These are phyloP conservation scores for Cryptococcus sp. DNA, from an alignment of 1,284 basidiomycete species.

Conservation along the genomic window DNA sequence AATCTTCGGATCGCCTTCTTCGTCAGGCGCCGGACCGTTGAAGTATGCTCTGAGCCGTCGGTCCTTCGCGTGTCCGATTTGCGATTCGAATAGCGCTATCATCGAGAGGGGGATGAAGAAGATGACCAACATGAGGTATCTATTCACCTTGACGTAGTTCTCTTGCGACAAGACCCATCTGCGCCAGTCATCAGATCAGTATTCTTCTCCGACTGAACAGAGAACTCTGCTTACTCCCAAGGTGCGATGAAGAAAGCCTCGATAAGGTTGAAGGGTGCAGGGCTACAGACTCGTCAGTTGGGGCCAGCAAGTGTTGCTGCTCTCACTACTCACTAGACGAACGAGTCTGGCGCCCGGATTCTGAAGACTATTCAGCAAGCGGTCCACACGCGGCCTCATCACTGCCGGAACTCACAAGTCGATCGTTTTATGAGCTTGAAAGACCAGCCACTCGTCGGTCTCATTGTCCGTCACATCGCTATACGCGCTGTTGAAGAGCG, in stretches of 20 bases:
- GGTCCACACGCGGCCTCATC: neutral
- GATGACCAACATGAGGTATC: conserved; percentile 69
- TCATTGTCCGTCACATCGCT: conserved; percentile 64
- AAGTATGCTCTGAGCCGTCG: conserved; percentile 63
- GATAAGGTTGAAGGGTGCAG: conserved; percentile 72
- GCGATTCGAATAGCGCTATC: conserved; percentile 77
- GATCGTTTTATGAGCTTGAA: conserved; percentile 85
- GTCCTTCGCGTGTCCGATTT: conserved; percentile 57
- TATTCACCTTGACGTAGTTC: conserved; percentile 64
- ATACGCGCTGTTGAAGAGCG: conserved; percentile 88
- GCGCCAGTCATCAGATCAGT: conserved; percentile 55
- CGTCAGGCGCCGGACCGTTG: conserved; percentile 64
- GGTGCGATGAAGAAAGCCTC: conserved; percentile 80
- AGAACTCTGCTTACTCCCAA: conserved; percentile 65
- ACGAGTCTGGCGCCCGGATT: conserved; percentile 70
- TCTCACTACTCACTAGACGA: conserved; percentile 49
- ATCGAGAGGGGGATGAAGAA: conserved; percentile 76
- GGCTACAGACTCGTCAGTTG: conserved; percentile 20
- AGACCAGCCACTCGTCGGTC: conserved; percentile 64
- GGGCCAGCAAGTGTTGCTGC: conserved; percentile 3
- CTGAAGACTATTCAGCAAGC: conserved; percentile 1
- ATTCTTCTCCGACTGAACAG: neutral
- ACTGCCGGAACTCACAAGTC: conserved; percentile 56
- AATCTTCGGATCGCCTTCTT: conserved; percentile 68
- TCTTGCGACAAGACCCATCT: conserved; percentile 36